These are phyloP conservation scores for Sclerospora graminicola DNA, from an alignment of 352 stramenopile genomes.

Conservation along the genomic window DNA sequence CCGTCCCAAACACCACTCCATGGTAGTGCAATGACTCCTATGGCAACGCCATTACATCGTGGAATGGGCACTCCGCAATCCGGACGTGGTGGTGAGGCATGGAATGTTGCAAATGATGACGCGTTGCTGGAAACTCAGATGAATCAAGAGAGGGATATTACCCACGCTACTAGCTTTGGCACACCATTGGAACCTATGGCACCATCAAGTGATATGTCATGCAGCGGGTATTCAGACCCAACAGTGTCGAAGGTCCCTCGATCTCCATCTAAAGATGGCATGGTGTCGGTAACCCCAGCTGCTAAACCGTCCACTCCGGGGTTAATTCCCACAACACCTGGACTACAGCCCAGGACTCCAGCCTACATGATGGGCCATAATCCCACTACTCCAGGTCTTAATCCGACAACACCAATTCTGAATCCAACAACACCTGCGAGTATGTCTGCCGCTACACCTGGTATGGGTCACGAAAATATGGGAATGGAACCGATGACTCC, in stretches of 20 bases:
- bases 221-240: slow-evolving; percentile 41
- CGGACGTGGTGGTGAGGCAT: slow-evolving; percentile 51
- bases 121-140: slow-evolving; percentile 77
- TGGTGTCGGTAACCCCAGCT: slow-evolving; percentile 58
- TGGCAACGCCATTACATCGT: slow-evolving; percentile 81
- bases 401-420: slow-evolving; percentile 68
- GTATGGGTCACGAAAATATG: slow-evolving; percentile 53
- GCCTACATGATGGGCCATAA: slow-evolving; percentile 74
- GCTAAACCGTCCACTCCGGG: slow-evolving; percentile 67
- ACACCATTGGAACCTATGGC: slow-evolving; percentile 69
- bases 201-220: slow-evolving; percentile 49
- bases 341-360: slow-evolving; percentile 61
- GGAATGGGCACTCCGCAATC: slow-evolving; percentile 64
- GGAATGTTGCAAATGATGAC: slow-evolving; percentile 84
- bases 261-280: slow-evolving; percentile 51
- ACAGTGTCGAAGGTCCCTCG: slow-evolving; percentile 44
- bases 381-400: slow-evolving; percentile 67
- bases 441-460: slow-evolving; percentile 60
- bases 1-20: slow-evolving; percentile 79
- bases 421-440: slow-evolving; percentile 66
- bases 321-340: slow-evolving; percentile 74
- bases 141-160: slow-evolving; percentile 87
- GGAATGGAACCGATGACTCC: slow-evolving; percentile 84
- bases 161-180: slow-evolving; percentile 79
- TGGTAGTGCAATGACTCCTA: slow-evolving; percentile 75